A percentile compares a stretch with the other conserved stretches of the same genome.
Evolutionary conservation across 2,329 filamentous ascomycete species (phyloP).

Genomic region (Sporothrix brunneoviolacea): DNA sequence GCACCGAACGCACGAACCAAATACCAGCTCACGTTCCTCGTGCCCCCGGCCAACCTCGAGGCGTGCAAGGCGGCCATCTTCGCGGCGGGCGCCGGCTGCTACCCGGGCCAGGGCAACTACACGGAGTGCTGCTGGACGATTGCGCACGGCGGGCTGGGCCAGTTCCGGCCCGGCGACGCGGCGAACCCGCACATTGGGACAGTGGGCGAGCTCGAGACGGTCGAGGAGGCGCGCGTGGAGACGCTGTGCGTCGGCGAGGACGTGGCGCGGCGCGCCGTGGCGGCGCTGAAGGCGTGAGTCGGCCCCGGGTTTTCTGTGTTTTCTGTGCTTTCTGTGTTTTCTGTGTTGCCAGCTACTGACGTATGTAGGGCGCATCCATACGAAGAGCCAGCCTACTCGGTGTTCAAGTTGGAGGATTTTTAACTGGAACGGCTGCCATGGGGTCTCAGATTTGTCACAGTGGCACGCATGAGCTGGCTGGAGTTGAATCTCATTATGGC

Average conservation of each 20-base stretch:
- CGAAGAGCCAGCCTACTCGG: conserved; percentile 44
- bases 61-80: conserved; percentile 51
- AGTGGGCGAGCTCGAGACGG: conserved; percentile 44
- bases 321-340: conserved; percentile 13
- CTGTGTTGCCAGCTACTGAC: conserved; percentile 14
- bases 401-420: conserved; percentile 43
- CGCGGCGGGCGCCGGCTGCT: conserved; percentile 49
- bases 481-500: conserved; percentile 10
- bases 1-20: not conserved
- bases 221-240: conserved; percentile 57
- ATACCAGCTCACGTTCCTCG: conserved; percentile 11
- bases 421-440: conserved; percentile 21
- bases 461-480: too few species aligned
- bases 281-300: conserved; percentile 56
- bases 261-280: conserved; percentile 48
- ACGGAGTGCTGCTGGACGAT: conserved; percentile 47
- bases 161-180: conserved; percentile 56
- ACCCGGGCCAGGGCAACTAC: conserved; percentile 42
- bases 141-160: conserved; percentile 45
- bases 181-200: conserved; percentile 59
- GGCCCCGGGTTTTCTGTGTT: not conserved
- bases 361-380: conserved; percentile 42
- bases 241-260: conserved; percentile 55
- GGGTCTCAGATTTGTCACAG: too few species aligned
- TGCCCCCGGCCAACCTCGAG: conserved; percentile 28